A percentile compares a stretch with the other conserved stretches of the same genome.
Evolutionary conservation across 2,329 filamentous ascomycete species (phyloP).

Genomic region (Cladosporium sp.): DNA sequence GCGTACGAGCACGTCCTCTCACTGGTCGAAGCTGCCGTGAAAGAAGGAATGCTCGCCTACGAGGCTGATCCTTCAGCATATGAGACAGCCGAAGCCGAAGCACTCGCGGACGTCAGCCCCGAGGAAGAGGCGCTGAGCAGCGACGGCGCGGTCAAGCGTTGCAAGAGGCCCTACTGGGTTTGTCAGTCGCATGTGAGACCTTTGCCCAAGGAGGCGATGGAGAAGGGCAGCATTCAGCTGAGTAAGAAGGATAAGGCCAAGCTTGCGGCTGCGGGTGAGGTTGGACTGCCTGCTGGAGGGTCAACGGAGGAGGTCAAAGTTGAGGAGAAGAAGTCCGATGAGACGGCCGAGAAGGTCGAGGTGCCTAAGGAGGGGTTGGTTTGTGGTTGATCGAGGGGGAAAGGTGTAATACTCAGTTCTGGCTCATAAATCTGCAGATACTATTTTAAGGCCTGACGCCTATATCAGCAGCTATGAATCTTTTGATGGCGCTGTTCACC

Average conservation of each 20-base stretch:
- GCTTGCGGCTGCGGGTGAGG: constrained; percentile 19
- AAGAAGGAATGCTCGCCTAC: constrained; percentile 67
- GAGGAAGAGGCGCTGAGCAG: constrained; percentile 22
- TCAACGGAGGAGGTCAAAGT: constrained; percentile 4
- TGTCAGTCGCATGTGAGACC: constrained; percentile 84
- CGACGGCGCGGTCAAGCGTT: constrained; percentile 64
- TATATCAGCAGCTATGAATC: too few species aligned
- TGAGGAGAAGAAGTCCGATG: neutral
- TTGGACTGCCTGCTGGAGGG: constrained; percentile 5
- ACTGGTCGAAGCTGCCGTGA: constrained; percentile 71
- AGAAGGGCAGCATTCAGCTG: constrained; percentile 31
- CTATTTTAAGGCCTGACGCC: too few species aligned
- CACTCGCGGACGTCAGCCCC: constrained; percentile 14
- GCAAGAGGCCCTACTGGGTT: constrained; percentile 83
- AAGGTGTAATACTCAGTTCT: too few species aligned
- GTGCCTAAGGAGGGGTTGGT: constrained; percentile 43
- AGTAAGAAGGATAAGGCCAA: constrained; percentile 30
- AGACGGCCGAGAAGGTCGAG: constrained; percentile 25
- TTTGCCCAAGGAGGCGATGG: constrained; percentile 73
- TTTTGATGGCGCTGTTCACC: too few species aligned
- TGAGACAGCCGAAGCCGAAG: constrained; percentile 28
- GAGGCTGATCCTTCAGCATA: constrained; percentile 40
- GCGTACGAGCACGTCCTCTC: constrained; percentile 72
- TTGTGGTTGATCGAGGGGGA: constrained; percentile 32
- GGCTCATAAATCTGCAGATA: too few species aligned